Conservation (phyloP, 106 monocot genomes). For the Gastrodia elata region DNA sequence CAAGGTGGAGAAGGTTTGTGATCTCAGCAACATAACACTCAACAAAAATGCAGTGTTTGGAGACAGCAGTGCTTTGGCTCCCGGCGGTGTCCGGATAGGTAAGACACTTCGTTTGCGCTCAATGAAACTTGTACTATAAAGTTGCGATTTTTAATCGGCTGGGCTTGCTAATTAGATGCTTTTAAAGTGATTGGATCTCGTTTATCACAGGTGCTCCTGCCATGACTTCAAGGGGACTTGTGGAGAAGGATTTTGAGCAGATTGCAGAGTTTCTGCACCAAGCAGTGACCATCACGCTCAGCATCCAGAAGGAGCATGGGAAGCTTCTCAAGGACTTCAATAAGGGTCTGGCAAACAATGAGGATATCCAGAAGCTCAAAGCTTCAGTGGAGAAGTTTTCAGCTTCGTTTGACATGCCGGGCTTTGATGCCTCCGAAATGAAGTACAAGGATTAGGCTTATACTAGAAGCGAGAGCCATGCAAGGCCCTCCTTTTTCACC, state of each 20-base stretch:
- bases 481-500: background rate
- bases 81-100: conserved; percentile 75
- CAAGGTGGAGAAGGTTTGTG: conserved; percentile 82
- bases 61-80: conserved; percentile 70
- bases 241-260: conserved; percentile 93
- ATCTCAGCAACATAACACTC: conserved; percentile 68
- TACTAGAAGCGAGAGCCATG: background rate
- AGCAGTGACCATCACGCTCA: conserved; percentile 69
- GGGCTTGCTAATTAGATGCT: background rate
- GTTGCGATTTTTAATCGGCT: background rate
- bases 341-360: conserved; percentile 81
- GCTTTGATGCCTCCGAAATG: conserved; percentile 60
- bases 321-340: conserved; percentile 90
- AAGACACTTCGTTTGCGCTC: too few relatives aligned
- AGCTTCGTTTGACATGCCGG: conserved; percentile 74
- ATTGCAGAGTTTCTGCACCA: conserved; percentile 86
- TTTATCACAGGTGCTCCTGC: conserved; percentile 61
- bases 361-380: conserved; percentile 76
- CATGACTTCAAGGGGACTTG: conserved; percentile 86
- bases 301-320: conserved; percentile 75
- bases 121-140: conserved; percentile 2
- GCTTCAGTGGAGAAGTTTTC: conserved; percentile 64
- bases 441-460: conserved; percentile 45
- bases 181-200: background rate
- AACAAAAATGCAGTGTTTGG: conserved; percentile 84